Conservation (phyloP, 1,139 yeast species). For the Kodamaea derodonti region DNA sequence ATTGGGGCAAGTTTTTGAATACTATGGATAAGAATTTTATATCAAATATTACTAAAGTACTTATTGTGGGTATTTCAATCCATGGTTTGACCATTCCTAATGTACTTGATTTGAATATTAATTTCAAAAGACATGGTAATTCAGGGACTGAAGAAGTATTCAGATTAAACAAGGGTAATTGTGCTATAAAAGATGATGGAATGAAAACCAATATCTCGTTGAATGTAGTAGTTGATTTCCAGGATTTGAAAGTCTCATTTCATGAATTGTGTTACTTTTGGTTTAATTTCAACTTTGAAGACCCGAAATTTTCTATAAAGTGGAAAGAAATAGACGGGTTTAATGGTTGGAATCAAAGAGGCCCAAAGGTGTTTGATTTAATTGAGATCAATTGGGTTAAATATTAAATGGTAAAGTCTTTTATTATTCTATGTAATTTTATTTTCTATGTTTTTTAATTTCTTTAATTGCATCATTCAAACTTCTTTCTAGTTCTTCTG, state of each 20-base stretch:
- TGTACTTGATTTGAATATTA: background rate
- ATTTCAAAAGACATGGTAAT: background rate
- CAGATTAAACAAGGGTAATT: background rate
- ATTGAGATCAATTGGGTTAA: conserved; percentile 36
- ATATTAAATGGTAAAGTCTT: no score
- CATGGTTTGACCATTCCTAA: background rate
- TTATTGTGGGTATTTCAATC: background rate
- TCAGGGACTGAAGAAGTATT: background rate
- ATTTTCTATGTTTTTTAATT: background rate
- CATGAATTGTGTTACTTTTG: conserved; percentile 17
- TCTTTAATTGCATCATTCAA: conserved; percentile 12
- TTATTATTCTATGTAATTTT: background rate
- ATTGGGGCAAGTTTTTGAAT: conserved; percentile 43
- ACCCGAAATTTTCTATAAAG: conserved; percentile 3
- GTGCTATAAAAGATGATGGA: background rate
- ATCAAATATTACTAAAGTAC: background rate
- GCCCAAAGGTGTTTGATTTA: conserved; percentile 49
- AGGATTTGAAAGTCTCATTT: conserved; percentile 6
- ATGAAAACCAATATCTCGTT: no score
- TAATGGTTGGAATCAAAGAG: conserved; percentile 55
- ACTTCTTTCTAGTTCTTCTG: conserved; percentile 17
- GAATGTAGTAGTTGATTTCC: background rate
- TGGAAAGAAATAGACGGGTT: conserved; percentile 74
- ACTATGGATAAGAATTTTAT: background rate
- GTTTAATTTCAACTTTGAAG: conserved; percentile 17